These are phyloP conservation scores for Cardiosporidium cionae DNA, from an alignment of 169 alveolate genomes.

Conservation along the genomic window DNA sequence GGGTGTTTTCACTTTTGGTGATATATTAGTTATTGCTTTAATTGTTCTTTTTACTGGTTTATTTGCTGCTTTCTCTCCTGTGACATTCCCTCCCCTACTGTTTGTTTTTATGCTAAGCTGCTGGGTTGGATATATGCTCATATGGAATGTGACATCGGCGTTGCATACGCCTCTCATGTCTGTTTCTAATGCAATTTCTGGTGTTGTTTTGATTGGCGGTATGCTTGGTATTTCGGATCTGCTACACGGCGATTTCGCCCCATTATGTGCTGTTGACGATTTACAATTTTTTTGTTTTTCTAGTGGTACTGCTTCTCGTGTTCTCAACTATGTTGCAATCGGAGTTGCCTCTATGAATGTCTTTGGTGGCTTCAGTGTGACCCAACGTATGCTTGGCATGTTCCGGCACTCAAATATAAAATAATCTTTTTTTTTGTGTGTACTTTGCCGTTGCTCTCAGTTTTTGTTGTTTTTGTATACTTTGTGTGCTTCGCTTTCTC, in stretches of 20 bases:
- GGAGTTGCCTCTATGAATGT: conserved; percentile 39
- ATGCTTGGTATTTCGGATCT: conserved; percentile 40
- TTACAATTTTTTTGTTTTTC: background rate
- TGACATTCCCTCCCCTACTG: background rate
- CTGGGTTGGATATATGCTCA: conserved; percentile 13
- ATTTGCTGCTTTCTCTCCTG: background rate
- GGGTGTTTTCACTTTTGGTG: background rate
- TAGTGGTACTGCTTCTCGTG: background rate
- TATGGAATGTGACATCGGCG: conserved; percentile 70
- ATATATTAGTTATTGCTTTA: background rate
- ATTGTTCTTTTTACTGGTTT: background rate
- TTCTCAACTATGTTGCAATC: background rate
- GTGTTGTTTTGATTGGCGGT: conserved; percentile 74
- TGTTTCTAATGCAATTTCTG: conserved; percentile 79
- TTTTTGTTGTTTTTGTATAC: too few species aligned
- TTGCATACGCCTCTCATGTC: conserved; percentile 82
- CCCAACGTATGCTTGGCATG: conserved; percentile 87
- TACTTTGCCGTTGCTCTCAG: too few species aligned
- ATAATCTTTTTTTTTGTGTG: too few species aligned
- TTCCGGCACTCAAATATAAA: too few species aligned
- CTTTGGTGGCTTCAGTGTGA: conserved; percentile 82
- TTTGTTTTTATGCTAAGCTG: conserved; percentile 43
- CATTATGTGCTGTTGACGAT: background rate
- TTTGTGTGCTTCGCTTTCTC: too few species aligned
- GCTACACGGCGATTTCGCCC: background rate